phyloP scores from a whole-genome alignment of 2,329 filamentous ascomycete genomes.

The Neofusicoccum cordaticola region DNA sequence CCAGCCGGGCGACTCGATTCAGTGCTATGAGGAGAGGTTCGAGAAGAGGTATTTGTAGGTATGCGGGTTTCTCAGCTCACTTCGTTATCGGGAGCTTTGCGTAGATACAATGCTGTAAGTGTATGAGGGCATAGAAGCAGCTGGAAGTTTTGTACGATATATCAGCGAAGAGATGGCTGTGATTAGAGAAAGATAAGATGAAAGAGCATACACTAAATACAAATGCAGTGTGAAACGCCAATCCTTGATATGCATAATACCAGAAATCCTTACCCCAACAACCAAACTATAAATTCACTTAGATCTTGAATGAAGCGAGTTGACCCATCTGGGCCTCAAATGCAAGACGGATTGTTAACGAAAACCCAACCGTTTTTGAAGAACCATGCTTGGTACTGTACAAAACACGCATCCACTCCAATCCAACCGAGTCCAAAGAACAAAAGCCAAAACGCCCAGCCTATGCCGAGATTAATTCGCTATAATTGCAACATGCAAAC shows the following conservation, averaged over 20 bases:
- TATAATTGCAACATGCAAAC: constrained; percentile 7
- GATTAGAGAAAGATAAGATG: too few relatives aligned
- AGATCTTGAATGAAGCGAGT: too few relatives aligned
- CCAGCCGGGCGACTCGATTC: constrained; percentile 76
- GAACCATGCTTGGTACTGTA: not conserved
- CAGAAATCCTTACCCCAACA: too few relatives aligned
- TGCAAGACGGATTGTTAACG: not conserved
- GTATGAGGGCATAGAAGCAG: not conserved
- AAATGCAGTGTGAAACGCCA: too few relatives aligned
- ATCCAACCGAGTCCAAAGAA: not conserved
- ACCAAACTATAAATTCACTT: too few relatives aligned
- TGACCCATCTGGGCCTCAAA: not conserved
- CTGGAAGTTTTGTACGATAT: not conserved
- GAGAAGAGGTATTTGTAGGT: constrained; percentile 62
- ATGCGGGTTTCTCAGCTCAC: not conserved
- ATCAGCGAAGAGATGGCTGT: too few relatives aligned
- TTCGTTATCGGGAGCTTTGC: too few relatives aligned
- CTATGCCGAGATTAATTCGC: constrained; percentile 3
- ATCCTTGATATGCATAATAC: too few relatives aligned
- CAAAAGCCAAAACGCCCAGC: not conserved
- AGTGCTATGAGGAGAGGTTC: constrained; percentile 75
- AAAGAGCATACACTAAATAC: too few relatives aligned
- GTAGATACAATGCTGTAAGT: not conserved
- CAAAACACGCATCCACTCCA: not conserved
- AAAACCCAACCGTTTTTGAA: not conserved